Evolutionary conservation across 805 yeast genomes (phyloP).

Genomic region (Cyberlindnera bimundalis): DNA sequence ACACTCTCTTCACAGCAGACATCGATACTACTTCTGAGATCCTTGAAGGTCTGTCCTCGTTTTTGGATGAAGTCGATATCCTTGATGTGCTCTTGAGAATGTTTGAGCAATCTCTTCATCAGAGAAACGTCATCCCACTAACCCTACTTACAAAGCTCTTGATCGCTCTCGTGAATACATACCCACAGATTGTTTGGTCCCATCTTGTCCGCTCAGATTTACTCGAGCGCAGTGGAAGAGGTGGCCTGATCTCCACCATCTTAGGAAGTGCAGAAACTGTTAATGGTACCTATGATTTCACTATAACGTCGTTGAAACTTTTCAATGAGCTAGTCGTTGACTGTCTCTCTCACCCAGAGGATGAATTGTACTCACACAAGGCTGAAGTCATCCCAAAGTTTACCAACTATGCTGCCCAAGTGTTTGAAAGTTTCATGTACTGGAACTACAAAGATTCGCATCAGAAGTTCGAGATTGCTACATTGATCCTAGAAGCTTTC

Average conservation of each 20-base stretch:
- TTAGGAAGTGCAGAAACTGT: slow-evolving; percentile 73
- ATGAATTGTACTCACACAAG: slow-evolving; percentile 39
- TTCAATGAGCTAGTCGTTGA: slow-evolving; percentile 50
- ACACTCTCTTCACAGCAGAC: slow-evolving; percentile 40
- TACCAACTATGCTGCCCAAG: slow-evolving; percentile 53
- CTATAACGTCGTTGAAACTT: slow-evolving; percentile 55
- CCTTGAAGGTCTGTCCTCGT: slow-evolving; percentile 34
- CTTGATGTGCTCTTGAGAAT: slow-evolving; percentile 59
- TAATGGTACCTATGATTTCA: slow-evolving; percentile 61
- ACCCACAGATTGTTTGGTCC: slow-evolving; percentile 75
- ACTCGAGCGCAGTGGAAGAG: slow-evolving; percentile 57
- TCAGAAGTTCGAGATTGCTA: slow-evolving; percentile 63
- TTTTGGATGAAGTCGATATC: slow-evolving; percentile 55
- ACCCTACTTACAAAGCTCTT: slow-evolving; percentile 48
- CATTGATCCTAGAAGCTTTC: slow-evolving; percentile 50
- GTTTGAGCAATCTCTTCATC: slow-evolving; percentile 65
- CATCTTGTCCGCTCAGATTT: slow-evolving; percentile 65
- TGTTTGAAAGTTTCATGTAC: slow-evolving; percentile 68
- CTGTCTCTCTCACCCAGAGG: slow-evolving; percentile 37
- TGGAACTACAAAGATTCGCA: slow-evolving; percentile 60
- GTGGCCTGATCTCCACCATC: slow-evolving; percentile 58
- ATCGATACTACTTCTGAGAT: slow-evolving; percentile 39
- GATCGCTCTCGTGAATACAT: slow-evolving; percentile 42
- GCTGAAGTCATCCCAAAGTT: slow-evolving; percentile 53
- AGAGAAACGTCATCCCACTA: slow-evolving; percentile 45